Base-by-base conservation (phyloP, 352 stramenopile species). In the Phytophthora litchii region DNA sequence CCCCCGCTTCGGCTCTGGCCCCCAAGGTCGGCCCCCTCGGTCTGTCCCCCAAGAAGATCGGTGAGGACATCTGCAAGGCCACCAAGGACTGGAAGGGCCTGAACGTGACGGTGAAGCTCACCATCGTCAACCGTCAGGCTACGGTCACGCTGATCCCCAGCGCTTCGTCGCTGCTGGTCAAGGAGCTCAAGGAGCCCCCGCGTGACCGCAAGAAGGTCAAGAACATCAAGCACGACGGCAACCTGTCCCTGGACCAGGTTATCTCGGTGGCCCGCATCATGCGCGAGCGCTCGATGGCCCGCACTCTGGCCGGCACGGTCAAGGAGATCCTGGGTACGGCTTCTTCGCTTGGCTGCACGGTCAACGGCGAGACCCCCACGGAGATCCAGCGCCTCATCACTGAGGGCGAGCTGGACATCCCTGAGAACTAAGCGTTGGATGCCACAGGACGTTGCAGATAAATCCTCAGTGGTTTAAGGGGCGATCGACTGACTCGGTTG, bases 41-140 rank as follows among this genome's bases (percentile, higher is more conserved):
- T 96, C 88, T 99, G n/a, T 99, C 97, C 53, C 97, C 98, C 63
- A 99, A 99, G 93, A 99, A 99, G 84, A 96, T 99, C 63, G 98
- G 98, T 71, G 98, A 99, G 79, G 98, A 99, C 87, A 99, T 99
- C 75, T 97, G 98, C 88, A 99, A 99, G 89, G 97, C 96, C 64
- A 99, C 98, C 57, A 67, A 90, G 74, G 98, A 99, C 86, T 99
- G 98, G 98, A 99, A 99, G 84, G 98, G 98, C 70, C 85, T 99
- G 44, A 99, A 98, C 70, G 97, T 99, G 55, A 99, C 97, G 54
- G 92, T 99, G 60, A 99, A 99, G 95, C 92, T 99, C 52, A 99
- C 97, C 46, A 98, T 99, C 72, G 83, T 99, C 60, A 99, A 99
- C 90, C 95, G 98, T 86, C 89, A 98, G 63, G 91, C 91, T 42